Conservation (phyloP, 2,329 filamentous ascomycete genomes). For the Penicillium palitans region DNA sequence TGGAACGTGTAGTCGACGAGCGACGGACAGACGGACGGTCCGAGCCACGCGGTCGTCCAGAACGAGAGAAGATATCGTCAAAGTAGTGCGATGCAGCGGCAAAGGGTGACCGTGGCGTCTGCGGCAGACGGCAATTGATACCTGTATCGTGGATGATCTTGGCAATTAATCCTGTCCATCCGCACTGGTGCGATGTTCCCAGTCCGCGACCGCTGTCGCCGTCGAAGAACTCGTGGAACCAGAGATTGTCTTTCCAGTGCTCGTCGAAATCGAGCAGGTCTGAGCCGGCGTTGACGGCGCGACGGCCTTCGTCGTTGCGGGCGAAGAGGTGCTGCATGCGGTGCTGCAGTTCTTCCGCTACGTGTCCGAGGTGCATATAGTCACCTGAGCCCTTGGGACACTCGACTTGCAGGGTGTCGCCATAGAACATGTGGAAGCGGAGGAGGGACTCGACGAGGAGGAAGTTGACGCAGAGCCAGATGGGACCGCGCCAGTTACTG, state of each 20-base stretch:
- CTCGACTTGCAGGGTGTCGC: conserved; percentile 82
- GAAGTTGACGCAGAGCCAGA: conserved; percentile 97
- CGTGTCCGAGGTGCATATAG: conserved; percentile 91
- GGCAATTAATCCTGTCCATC: conserved; percentile 93
- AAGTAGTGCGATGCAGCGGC: conserved; percentile 90
- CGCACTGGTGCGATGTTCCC: conserved; percentile 90
- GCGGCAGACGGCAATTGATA: conserved; percentile 83
- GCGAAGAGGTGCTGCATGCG: conserved; percentile 89
- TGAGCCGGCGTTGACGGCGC: conserved; percentile 83
- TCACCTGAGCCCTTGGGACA: conserved; percentile 92
- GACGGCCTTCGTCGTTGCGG: conserved; percentile 77
- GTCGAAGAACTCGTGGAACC: conserved; percentile 98
- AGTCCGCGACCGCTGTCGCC: conserved; percentile 86
- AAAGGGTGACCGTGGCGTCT: conserved; percentile 85
- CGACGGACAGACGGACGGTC: conserved; percentile 64
- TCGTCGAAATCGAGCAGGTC: conserved; percentile 87
- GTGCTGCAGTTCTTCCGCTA: conserved; percentile 93
- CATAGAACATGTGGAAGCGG: conserved; percentile 95
- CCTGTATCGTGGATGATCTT: conserved; percentile 98
- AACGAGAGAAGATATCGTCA: conserved; percentile 77
- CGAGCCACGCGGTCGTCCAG: conserved; percentile 42
- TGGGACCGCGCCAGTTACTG: conserved; percentile 95
- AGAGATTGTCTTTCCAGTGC: conserved; percentile 89
- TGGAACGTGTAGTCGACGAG: conserved; percentile 78
- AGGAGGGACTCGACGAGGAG: conserved; percentile 91